Evolutionary conservation across 2,329 filamentous ascomycete genomes (phyloP).

Genomic region (Chaetoscypha palmicola): DNA sequence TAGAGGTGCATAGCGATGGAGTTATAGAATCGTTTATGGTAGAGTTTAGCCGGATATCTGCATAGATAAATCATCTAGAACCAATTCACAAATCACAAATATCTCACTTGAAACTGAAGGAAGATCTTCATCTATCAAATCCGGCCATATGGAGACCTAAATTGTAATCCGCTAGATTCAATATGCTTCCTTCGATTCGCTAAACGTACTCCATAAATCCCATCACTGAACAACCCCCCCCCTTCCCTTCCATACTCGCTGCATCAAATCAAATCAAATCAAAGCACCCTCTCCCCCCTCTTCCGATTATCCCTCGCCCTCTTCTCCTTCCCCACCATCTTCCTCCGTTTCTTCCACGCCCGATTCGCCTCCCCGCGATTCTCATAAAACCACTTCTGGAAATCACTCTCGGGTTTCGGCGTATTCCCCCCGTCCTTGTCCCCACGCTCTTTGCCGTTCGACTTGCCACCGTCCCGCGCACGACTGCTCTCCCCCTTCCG

Average conservation of each 20-base stretch:
- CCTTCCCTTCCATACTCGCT: background rate
- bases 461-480: background rate
- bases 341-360: conserved; percentile 59
- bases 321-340: conserved; percentile 58
- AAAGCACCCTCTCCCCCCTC: conserved; percentile 31
- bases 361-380: conserved; percentile 57
- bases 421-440: conserved; percentile 7
- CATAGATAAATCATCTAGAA: too few relatives aligned
- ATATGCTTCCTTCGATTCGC: too few relatives aligned
- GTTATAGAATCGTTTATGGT: too few relatives aligned
- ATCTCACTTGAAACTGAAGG: too few relatives aligned
- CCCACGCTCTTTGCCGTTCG: conserved; percentile 17
- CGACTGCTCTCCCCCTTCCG: conserved; percentile 27
- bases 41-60: too few relatives aligned
- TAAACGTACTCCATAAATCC: too few relatives aligned
- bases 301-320: conserved; percentile 58
- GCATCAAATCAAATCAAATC: background rate
- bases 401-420: conserved; percentile 39
- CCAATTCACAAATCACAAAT: too few relatives aligned
- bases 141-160: too few relatives aligned
- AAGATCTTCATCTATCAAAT: too few relatives aligned
- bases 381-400: conserved; percentile 63
- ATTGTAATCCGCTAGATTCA: too few relatives aligned
- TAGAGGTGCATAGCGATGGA: too few relatives aligned
- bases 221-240: too few relatives aligned